Evolutionary conservation across 768 basidiomycete species (phyloP), one percentile per base, ranked within the genome.

Genomic region (Russula sp.): DNA sequence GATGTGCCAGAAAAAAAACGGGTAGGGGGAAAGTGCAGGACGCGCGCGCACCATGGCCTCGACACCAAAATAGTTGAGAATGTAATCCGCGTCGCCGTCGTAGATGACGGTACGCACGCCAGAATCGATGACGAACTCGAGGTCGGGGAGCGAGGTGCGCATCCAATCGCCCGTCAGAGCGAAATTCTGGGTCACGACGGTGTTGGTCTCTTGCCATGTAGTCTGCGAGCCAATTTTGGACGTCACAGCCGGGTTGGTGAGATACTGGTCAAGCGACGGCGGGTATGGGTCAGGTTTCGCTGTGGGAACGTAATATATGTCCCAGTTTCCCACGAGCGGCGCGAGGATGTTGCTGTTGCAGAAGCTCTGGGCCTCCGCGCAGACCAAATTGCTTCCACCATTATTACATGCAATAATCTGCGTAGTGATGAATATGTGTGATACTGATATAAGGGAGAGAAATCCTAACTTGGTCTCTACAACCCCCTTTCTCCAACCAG

Each of bases 1-100:
- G 41, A 56, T 25, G 13, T n/a, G 18, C 29, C 5, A n/a, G n/a
- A 35, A 46, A 8, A 8, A 35, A 46, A 11, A 29, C 25, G 41
- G 22, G 8, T 0, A 7, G n/a, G 47, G 47, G 16, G 45, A 29
- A 13, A 42, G 14, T 0, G 22, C 18, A 29, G 7, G 6, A 11
- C 34, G 7, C 2, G 51, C 57, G 43, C 65, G 43, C 65, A 83
- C 81, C 82, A 84, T 81, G 2, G 78, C 76, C 71, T 84, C 83
- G 18, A 84, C 77, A 13, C 84, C 83, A 38, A 75, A 68, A 65
- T 73, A 83, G 69, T 84, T 85, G 58, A 78, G 65, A 61, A 83
- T 81, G 67, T 76, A 83, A 68, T 84, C 81, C 34, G 81, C 83
- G 67, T 84, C 83, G 29, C 83, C 83, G 59, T 79, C 80, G 63